Evolutionary conservation across 140 eudicot species (phyloP).

Genomic region (Bidens hawaiensis): DNA sequence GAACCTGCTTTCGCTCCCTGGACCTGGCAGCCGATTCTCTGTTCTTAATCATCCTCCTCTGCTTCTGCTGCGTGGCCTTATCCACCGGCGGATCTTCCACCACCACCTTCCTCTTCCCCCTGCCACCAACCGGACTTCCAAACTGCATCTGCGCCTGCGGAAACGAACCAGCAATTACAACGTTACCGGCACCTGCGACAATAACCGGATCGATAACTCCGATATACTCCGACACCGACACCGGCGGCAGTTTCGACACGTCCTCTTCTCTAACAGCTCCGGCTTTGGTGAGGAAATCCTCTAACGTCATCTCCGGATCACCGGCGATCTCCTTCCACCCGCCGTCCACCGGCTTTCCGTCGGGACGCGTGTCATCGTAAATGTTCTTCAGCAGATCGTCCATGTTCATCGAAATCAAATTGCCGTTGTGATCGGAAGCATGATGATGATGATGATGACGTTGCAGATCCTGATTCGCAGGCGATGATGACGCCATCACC

Average conservation of each 20-base stretch:
- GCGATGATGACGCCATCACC: constrained; percentile 48
- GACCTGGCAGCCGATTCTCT: constrained; percentile 95
- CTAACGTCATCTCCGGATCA: constrained; percentile 69
- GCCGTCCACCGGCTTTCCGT: constrained; percentile 25
- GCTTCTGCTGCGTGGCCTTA: constrained; percentile 91
- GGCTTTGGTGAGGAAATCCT: constrained; percentile 62
- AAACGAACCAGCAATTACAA: constrained; percentile 22
- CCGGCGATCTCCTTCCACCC: constrained; percentile 56
- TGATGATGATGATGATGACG: constrained; percentile 26
- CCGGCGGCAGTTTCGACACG: constrained; percentile 33
- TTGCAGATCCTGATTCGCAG: constrained; percentile 48
- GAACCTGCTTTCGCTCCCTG: constrained; percentile 81
- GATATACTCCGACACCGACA: constrained; percentile 33
- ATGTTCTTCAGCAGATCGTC: constrained; percentile 54
- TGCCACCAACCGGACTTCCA: constrained; percentile 35
- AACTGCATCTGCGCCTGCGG: constrained; percentile 31
- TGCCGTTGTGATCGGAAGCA: constrained; percentile 36
- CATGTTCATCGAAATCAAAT: constrained; percentile 61
- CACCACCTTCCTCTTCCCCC: constrained; percentile 62
- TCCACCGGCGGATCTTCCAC: constrained; percentile 73
- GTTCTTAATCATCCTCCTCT: constrained; percentile 84
- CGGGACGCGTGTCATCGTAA: constrained; percentile 40
- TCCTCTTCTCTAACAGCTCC: constrained; percentile 83
- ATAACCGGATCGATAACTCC: constrained; percentile 35
- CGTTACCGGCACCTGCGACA: constrained; percentile 19